Conservation (phyloP, 805 yeast species). For the Hanseniaspora lachancei region DNA sequence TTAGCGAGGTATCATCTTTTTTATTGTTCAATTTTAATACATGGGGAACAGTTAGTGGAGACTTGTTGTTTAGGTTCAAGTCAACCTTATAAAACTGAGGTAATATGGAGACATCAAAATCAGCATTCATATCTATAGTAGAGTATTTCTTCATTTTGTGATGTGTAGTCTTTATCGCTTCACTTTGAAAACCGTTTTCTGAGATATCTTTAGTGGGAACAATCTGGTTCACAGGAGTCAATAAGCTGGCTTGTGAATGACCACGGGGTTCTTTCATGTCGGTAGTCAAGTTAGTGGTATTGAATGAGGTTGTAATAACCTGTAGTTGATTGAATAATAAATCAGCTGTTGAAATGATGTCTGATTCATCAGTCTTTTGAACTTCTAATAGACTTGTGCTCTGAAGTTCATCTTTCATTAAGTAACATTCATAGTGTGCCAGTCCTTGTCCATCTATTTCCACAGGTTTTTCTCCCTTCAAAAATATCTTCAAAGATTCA, state of each 20-base stretch:
- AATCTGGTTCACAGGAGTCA: slow-evolving; percentile 12
- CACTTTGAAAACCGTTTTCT: slow-evolving; percentile 1
- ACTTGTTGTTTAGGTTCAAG: neutral
- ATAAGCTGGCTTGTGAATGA: slow-evolving; percentile 13
- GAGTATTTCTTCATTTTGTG: neutral
- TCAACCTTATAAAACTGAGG: slow-evolving; percentile 11
- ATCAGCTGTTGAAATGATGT: slow-evolving; percentile 24
- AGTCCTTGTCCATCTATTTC: slow-evolving; percentile 34
- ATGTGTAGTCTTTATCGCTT: neutral
- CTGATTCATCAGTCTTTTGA: slow-evolving; percentile 13
- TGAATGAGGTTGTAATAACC: neutral
- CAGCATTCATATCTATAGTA: neutral
- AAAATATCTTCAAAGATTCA: slow-evolving; percentile 30
- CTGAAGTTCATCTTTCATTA: slow-evolving; percentile 20
- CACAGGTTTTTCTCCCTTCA: slow-evolving; percentile 33
- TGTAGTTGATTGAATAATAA: neutral
- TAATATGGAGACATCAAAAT: neutral
- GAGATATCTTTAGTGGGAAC: slow-evolving; percentile 6
- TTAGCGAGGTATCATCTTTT: neutral
- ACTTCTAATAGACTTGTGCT: neutral
- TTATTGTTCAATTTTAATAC: slow-evolving; percentile 1
- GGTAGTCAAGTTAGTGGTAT: slow-evolving; percentile 18
- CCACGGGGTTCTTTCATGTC: slow-evolving; percentile 22
- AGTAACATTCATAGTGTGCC: slow-evolving; percentile 34
- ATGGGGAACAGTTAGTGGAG: neutral